These are phyloP conservation scores for Cladophialophora carrionii DNA, from an alignment of 2,329 filamentous ascomycete genomes.

Conservation along the genomic window DNA sequence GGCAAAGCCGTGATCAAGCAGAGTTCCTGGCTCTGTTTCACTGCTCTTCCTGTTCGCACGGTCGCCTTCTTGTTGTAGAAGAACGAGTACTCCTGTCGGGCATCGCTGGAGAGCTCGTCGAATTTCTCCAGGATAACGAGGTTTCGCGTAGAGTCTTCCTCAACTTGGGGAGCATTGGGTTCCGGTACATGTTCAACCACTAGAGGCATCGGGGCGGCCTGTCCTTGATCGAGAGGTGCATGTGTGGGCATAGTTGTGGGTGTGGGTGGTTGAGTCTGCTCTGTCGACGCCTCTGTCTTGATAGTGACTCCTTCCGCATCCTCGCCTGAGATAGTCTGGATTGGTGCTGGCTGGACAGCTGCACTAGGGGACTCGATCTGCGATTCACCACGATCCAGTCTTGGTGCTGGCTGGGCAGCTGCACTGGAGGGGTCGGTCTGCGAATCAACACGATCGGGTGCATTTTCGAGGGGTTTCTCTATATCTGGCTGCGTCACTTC, in stretches of 20 bases:
- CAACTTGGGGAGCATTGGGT: constrained; percentile 39
- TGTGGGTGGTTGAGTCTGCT: constrained; percentile 1
- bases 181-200: not conserved
- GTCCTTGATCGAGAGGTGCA: not conserved
- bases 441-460: not conserved
- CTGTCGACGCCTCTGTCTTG: constrained; percentile 11
- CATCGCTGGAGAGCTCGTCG: constrained; percentile 58
- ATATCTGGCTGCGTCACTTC: constrained; percentile 1
- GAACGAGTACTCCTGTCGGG: constrained; percentile 57
- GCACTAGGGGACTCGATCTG: not conserved
- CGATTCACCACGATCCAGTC: not conserved
- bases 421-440: not conserved
- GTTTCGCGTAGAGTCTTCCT: constrained; percentile 59
- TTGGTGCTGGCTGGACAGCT: not conserved
- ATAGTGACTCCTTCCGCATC: constrained; percentile 2
- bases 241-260: no score
- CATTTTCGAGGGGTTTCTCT: not conserved
- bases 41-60: constrained; percentile 50
- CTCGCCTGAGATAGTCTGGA: not conserved
- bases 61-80: constrained; percentile 59
- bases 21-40: constrained; percentile 56
- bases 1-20: constrained; percentile 83
- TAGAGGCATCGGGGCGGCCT: not conserved
- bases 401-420: not conserved
- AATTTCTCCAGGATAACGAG: constrained; percentile 64